Evolutionary conservation across 768 basidiomycete genomes (phyloP), one percentile per base, ranked within the genome.

Genomic region (Lactifluus subvellereus): DNA sequence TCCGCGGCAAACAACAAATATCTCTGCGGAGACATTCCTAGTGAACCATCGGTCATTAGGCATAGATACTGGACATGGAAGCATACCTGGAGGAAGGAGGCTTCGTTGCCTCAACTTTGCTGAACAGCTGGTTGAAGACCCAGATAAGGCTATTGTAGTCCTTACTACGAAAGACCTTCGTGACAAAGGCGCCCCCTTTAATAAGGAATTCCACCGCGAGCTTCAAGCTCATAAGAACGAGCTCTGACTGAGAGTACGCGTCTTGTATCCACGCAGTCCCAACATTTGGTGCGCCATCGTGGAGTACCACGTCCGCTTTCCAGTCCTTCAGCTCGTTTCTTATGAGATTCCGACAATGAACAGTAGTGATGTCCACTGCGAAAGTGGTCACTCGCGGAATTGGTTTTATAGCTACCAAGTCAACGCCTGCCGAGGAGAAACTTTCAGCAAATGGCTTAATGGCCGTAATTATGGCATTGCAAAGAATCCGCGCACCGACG

Each of bases 251-350:
- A 65, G 85, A 85, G 78, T 94, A 99, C 0, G 97, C 97, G 76
- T 99, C 97, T 74, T 98, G 97, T 67, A 98, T 84, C 97, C 97
- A 99, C 13, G 97, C 97, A 11, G 93, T 92, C 79, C 97, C 97
- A 74, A 99, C 97, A 74, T 99, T 99, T 27, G 97, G 97, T 45
- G 97, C 97, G 78, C 97, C 97, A 74, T 99, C 97, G 73, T 99
- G 97, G 61, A 99, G 84, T 14, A 99, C 94, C 57, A 98, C 85
- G 72, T 99, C 97, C 20, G 97, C 97, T 77, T 94, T 96, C 97
- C 97, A 99, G 73, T 98, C 94, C 73, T 98, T 98, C 66, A 98
- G 77, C 74, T 97, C 93, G 27, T 79, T 78, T 60, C 91, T 85
- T 61, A 99, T 84, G 60, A 89, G 83, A 71, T 88, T 86, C 50